Evolutionary conservation across 257 asterid species (phyloP).

Genomic region (Solanum appendiculatum): DNA sequence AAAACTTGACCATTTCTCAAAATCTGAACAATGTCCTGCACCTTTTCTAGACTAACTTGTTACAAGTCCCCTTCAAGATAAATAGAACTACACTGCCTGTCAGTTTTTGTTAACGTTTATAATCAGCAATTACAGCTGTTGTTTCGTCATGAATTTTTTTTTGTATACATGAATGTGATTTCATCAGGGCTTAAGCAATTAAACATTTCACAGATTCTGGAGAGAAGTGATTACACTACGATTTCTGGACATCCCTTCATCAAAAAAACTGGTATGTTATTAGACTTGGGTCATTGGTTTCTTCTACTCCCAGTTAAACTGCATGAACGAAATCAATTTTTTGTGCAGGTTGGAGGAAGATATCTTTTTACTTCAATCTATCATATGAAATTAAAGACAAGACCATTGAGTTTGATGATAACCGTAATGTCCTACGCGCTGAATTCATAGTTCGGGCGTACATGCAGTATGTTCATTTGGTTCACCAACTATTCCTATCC

Average conservation of each 20-base stretch:
- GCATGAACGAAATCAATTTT: background rate
- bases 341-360: constrained; percentile 87
- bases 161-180: background rate
- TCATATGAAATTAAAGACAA: constrained; percentile 93
- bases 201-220: constrained; percentile 56
- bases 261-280: constrained; percentile 62
- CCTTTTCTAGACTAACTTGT: background rate
- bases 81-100: background rate
- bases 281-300: background rate
- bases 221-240: constrained; percentile 73
- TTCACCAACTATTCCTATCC: background rate
- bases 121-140: constrained; percentile 1
- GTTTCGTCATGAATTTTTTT: background rate
- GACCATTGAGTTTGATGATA: constrained; percentile 84
- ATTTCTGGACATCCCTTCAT: constrained; percentile 70
- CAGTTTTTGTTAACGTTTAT: background rate
- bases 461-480: constrained; percentile 66
- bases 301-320: background rate
- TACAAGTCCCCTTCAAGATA: background rate
- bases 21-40: background rate
- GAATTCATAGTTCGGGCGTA: constrained; percentile 85
- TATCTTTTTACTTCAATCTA: constrained; percentile 89
- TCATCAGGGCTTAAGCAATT: background rate
- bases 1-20: background rate
- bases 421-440: constrained; percentile 83